Conservation (phyloP, 495 filamentous ascomycete genomes). For the Wilcoxina mikolae region DNA sequence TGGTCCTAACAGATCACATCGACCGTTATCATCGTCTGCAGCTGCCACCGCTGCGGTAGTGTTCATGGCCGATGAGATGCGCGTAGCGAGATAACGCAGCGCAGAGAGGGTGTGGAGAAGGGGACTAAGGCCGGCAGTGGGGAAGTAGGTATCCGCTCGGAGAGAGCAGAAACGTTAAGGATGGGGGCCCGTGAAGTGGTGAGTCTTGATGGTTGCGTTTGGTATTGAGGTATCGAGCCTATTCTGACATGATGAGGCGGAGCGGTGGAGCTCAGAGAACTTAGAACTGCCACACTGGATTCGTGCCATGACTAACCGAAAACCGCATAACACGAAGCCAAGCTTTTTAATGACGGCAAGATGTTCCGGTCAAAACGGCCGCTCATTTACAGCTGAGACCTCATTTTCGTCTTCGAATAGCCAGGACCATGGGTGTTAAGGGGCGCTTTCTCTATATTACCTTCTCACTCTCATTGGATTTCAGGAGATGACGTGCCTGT, state of each 20-base stretch:
- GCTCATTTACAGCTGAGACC: no score
- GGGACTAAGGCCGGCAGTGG: neutral
- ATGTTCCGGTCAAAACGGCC: no score
- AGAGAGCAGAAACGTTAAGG: neutral
- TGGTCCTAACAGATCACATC: conserved; percentile 26
- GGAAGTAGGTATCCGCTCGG: neutral
- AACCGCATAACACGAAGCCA: neutral
- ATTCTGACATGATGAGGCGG: neutral
- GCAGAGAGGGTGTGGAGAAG: neutral
- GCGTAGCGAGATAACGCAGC: neutral
- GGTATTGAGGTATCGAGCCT: no score
- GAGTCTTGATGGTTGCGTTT: no score
- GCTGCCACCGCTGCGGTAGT: conserved; percentile 16
- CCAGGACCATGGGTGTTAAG: no score
- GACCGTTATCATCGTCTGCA: conserved; percentile 16
- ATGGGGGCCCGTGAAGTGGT: neutral
- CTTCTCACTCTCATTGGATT: no score
- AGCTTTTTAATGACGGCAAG: neutral
- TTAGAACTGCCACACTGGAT: neutral
- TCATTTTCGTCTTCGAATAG: no score
- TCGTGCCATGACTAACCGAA: neutral
- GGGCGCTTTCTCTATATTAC: no score
- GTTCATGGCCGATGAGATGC: conserved; percentile 14
- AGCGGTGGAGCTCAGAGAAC: neutral
- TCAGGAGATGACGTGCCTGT: no score